These are phyloP conservation scores for Purshia tridentata DNA, from an alignment of 306 rosid genomes.

Conservation along the genomic window DNA sequence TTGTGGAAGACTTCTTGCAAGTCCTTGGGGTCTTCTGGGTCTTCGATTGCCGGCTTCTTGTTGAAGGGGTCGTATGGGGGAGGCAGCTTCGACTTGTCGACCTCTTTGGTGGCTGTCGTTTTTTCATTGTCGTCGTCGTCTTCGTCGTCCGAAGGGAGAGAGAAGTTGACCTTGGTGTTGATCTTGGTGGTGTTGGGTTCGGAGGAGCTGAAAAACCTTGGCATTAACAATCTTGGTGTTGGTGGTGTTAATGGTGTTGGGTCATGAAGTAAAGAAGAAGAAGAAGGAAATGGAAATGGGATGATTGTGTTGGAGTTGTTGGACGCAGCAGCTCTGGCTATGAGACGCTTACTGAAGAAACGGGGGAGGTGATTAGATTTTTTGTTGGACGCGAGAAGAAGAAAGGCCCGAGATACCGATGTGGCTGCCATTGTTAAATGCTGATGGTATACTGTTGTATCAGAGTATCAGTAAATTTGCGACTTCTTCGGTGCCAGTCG, in stretches of 20 bases:
- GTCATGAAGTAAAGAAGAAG: neutral
- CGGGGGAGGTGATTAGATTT: neutral
- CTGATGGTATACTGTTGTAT: neutral
- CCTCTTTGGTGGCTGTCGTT: neutral
- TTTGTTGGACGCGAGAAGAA: neutral
- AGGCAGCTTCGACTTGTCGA: slow-evolving; percentile 26
- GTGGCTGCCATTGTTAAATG: slow-evolving; percentile 9
- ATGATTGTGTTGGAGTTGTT: neutral
- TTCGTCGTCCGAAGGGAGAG: slow-evolving; percentile 36
- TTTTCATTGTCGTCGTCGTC: slow-evolving; percentile 6
- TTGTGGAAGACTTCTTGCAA: slow-evolving; percentile 67
- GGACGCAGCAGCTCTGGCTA: neutral
- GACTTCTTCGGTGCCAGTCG: neutral
- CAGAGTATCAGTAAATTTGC: neutral
- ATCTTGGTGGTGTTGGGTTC: slow-evolving; percentile 14
- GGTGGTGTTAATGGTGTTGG: no score
- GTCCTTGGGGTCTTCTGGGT: slow-evolving; percentile 63
- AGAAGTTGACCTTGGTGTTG: slow-evolving; percentile 40
- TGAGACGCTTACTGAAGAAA: neutral
- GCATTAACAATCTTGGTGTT: no score
- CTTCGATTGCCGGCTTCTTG: slow-evolving; percentile 53
- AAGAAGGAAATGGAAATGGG: neutral
- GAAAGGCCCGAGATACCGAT: slow-evolving; percentile 1
- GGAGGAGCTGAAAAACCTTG: slow-evolving; percentile 20
- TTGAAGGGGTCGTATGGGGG: slow-evolving; percentile 59